phyloP scores from a whole-genome alignment of 169 alveolate species.

The Pseudocohnilembus persalinus region DNA sequence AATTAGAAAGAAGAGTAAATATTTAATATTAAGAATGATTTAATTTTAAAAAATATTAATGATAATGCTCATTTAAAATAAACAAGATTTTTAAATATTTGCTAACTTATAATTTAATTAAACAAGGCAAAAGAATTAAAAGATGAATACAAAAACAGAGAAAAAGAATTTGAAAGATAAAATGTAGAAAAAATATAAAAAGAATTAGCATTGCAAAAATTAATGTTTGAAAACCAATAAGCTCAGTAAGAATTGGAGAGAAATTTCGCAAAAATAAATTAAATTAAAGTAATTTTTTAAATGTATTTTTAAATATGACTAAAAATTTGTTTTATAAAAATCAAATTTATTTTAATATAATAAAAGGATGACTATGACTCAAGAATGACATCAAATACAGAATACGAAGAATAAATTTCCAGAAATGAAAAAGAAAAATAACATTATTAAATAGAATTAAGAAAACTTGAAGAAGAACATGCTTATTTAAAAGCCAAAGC shows the following conservation, averaged over 20 bases:
- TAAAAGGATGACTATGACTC: not conserved
- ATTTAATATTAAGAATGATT: too few species aligned
- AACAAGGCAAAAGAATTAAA: not conserved
- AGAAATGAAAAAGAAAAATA: not conserved
- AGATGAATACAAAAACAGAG: not conserved
- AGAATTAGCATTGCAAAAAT: not conserved
- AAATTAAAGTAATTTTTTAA: not conserved
- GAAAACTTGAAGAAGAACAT: not conserved
- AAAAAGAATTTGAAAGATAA: not conserved
- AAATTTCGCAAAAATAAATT: not conserved
- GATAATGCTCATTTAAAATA: too few species aligned
- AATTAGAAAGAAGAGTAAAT: not conserved
- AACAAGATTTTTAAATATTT: too few species aligned
- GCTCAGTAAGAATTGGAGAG: not conserved
- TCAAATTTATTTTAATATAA: not conserved
- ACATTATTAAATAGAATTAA: not conserved
- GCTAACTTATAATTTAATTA: not conserved
- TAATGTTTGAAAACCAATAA: not conserved
- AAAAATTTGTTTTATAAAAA: not conserved
- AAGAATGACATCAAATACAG: not conserved
- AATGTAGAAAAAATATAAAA: not conserved
- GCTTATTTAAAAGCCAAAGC: not conserved
- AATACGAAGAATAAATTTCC: not conserved
- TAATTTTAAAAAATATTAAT: too few species aligned
- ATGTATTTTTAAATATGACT: not conserved